These are phyloP conservation scores for Sugiyamaella pinicola DNA, from an alignment of 1,139 yeast species.

Conservation along the genomic window DNA sequence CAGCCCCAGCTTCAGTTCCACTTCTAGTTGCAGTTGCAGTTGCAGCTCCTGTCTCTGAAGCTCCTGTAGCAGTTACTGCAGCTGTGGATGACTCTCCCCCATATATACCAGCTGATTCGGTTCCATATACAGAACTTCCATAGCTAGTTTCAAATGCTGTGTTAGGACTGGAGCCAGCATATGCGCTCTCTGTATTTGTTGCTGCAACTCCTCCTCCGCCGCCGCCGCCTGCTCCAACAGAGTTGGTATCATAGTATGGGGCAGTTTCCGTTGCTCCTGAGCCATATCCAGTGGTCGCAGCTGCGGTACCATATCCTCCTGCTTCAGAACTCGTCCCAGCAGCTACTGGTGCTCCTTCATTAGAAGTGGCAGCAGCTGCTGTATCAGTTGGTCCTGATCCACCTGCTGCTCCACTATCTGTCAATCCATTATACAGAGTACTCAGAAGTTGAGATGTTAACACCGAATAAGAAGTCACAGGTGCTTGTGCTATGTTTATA, in stretches of 20 bases:
- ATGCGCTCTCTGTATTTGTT: neutral
- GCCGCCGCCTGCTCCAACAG: neutral
- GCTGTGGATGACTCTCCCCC: neutral
- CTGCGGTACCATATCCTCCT: neutral
- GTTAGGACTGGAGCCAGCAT: neutral
- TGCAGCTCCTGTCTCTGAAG: neutral
- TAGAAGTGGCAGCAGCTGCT: neutral
- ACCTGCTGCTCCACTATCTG: conserved; percentile 3
- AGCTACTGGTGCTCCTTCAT: too few relatives aligned
- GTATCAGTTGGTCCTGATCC: neutral
- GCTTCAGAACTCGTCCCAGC: too few relatives aligned
- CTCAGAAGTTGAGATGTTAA: conserved; percentile 12
- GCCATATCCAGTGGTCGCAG: neutral
- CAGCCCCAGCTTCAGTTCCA: too few relatives aligned
- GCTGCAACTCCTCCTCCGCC: neutral
- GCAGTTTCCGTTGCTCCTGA: conserved; percentile 5
- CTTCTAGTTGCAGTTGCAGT: neutral
- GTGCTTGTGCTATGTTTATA: conserved; percentile 12
- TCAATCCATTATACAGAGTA: conserved; percentile 1
- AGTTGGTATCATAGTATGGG: neutral
- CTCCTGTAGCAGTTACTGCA: neutral
- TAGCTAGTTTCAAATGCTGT: neutral
- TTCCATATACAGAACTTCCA: neutral
- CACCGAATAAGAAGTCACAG: conserved; percentile 1
- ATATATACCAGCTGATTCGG: conserved; percentile 2